A percentile compares a stretch with the other conserved stretches of the same genome.
These are phyloP conservation scores for Scleroderma bovista DNA, from an alignment of 768 basidiomycete genomes.

Conservation along the genomic window DNA sequence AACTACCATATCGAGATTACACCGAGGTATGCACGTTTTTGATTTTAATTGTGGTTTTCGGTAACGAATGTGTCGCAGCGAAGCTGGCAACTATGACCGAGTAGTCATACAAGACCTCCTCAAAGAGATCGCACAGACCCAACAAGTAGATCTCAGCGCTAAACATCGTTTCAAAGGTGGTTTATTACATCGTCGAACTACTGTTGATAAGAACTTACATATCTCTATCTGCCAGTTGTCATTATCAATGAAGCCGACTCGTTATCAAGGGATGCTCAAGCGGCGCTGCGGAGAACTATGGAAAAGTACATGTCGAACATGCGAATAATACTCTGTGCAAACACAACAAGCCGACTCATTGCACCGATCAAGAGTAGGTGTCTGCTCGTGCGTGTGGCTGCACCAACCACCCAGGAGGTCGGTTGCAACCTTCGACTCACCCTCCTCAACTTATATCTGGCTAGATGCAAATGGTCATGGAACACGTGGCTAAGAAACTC, in stretches of 20 bases:
- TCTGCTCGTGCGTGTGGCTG: conserved; percentile 88
- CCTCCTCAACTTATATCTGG: conserved; percentile 1
- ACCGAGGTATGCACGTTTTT: conserved; percentile 60
- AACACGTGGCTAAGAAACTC: conserved; percentile 75
- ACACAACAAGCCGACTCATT: conserved; percentile 91
- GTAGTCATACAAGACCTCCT: conserved; percentile 94
- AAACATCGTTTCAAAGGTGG: conserved; percentile 95
- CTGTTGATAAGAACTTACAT: not conserved
- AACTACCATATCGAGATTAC: conserved; percentile 98
- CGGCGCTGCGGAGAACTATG: conserved; percentile 95
- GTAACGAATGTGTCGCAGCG: conserved; percentile 42
- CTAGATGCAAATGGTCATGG: conserved; percentile 78
- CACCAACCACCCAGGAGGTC: conserved; percentile 77
- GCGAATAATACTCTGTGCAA: conserved; percentile 94
- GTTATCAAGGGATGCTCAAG: conserved; percentile 92
- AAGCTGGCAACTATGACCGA: conserved; percentile 93
- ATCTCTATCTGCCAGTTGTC: conserved; percentile 56
- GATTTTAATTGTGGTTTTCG: not conserved
- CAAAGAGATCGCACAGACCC: conserved; percentile 98
- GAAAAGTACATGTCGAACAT: conserved; percentile 99
- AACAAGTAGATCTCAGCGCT: conserved; percentile 93
- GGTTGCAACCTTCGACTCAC: conserved; percentile 7
- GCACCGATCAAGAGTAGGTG: conserved; percentile 96
- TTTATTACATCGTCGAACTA: not conserved
- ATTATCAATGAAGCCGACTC: conserved; percentile 98